Conservation (phyloP, 2,329 filamentous ascomycete genomes). For the Niveomyces coronatus region DNA sequence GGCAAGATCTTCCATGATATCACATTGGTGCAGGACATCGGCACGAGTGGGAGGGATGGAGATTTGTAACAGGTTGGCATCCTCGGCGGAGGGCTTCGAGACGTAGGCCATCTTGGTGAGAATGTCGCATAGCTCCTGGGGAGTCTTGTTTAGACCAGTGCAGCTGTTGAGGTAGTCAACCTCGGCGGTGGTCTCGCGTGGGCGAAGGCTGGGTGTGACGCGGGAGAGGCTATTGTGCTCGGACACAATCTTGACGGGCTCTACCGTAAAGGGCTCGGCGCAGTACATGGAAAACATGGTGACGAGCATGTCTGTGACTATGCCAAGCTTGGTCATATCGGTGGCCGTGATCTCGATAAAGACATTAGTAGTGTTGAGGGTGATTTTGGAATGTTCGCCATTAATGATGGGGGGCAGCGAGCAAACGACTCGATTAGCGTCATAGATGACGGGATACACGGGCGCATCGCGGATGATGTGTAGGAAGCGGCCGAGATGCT, state of each 20-base stretch:
- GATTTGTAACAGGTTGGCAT: conserved; percentile 66
- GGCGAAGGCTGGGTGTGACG: conserved; percentile 69
- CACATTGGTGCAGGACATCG: conserved; percentile 90
- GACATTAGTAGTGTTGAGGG: conserved; percentile 79
- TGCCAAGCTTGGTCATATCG: conserved; percentile 90
- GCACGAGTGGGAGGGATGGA: conserved; percentile 81
- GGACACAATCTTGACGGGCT: conserved; percentile 86
- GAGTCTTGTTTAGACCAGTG: conserved; percentile 68
- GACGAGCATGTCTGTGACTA: conserved; percentile 90
- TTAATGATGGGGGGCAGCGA: conserved; percentile 98
- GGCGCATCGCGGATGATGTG: conserved; percentile 91
- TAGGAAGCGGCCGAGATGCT: conserved; percentile 79
- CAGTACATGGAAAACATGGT: conserved; percentile 96
- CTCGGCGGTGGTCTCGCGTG: conserved; percentile 69
- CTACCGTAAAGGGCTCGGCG: conserved; percentile 78
- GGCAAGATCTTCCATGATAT: conserved; percentile 97
- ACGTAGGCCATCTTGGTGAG: conserved; percentile 81
- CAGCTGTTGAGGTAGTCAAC: conserved; percentile 91
- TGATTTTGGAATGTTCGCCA: conserved; percentile 93
- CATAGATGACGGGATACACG: conserved; percentile 92
- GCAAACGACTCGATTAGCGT: conserved; percentile 76
- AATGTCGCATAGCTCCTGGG: conserved; percentile 66
- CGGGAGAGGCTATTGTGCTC: conserved; percentile 80
- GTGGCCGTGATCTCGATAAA: conserved; percentile 96
- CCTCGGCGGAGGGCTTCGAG: conserved; percentile 63